Evolutionary conservation across 768 basidiomycete genomes (phyloP), one percentile per base, ranked within the genome.

Genomic region (Sarcodon sp.): DNA sequence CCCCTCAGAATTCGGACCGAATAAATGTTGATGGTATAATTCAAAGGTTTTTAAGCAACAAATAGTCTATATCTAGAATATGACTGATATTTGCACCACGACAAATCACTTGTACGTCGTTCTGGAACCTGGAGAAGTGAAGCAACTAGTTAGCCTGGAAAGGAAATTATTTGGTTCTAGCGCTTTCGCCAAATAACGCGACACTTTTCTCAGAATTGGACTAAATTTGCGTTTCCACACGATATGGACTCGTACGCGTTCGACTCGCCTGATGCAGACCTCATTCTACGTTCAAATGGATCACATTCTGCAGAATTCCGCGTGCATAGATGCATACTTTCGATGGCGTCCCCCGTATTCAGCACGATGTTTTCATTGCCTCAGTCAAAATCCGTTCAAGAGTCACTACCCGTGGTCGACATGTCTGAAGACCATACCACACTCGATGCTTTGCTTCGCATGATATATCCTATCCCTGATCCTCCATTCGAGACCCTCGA

Each of bases 371-470:
- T 54, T 51, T 45, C 47, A 33, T 38, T 56, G 6, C 50, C 55
- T 1, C 55, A 53, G 27, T 50, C 55, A 6, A 27, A 27, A 27
- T 35, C 44, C 44, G 31, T 47, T 32, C 37, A 33, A 21, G 12
- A 33, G 18, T 15, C 6, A 36, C 35, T 41, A 15, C 50, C 52
- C 7, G 35, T 51, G 27, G 35, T 55, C n/a, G 45, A 51, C 12
- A 44, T 59, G 6, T 7, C 45, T 1, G 59, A 60, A 43, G 49
- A 51, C 35, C 37, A 41, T 1, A 27, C 32, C 10, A 54, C 51
- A 3, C 18, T 60, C 18, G 53, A 58, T 1, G 9, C 33, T 4
- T 50, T 62, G 36, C 55, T 61, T 9, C 51, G 52, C 1, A 35
- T 55, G 35, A 47, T 50, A 44, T 60, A 61, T 37, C 60, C 60